Percentiles rank a stretch among this genome's conserved stretches.
phyloP scores from a whole-genome alignment of 2,329 filamentous ascomycete genomes.

The Microdochium nivale region DNA sequence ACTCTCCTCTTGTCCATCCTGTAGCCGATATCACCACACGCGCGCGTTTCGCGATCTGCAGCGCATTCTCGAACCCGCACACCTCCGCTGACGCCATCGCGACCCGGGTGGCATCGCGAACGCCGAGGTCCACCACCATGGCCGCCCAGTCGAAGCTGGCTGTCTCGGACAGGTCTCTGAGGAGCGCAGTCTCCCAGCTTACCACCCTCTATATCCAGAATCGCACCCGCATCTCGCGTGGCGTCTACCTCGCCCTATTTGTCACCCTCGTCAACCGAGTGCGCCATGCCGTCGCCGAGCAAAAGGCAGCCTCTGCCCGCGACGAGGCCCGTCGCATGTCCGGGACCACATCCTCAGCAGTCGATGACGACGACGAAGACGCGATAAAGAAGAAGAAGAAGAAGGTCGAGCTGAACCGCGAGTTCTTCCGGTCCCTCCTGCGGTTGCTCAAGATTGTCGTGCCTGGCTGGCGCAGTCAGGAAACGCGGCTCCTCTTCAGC shows the following conservation, averaged over 20 bases:
- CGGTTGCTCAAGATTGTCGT: slow-evolving; percentile 78
- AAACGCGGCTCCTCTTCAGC: slow-evolving; percentile 75
- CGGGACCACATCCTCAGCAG: slow-evolving; percentile 38
- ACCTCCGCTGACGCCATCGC: neutral
- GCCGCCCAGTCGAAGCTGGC: slow-evolving; percentile 67
- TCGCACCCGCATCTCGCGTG: slow-evolving; percentile 73
- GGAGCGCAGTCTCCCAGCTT: slow-evolving; percentile 56
- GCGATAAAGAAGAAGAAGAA: slow-evolving; percentile 43
- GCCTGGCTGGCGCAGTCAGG: slow-evolving; percentile 82
- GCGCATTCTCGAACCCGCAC: neutral
- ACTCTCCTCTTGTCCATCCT: neutral
- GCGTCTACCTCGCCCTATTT: slow-evolving; percentile 75
- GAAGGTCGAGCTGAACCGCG: slow-evolving; percentile 87
- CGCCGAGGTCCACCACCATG: slow-evolving; percentile 37
- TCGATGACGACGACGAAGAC: slow-evolving; percentile 13
- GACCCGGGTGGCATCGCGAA: neutral
- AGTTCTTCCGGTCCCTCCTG: slow-evolving; percentile 67
- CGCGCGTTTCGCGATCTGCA: neutral
- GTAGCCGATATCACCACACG: neutral
- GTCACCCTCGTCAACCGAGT: slow-evolving; percentile 78
- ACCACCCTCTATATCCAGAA: slow-evolving; percentile 68
- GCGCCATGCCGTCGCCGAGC: slow-evolving; percentile 83
- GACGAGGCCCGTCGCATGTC: slow-evolving; percentile 50
- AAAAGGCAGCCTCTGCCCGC: slow-evolving; percentile 72
- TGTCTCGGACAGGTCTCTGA: slow-evolving; percentile 55